Conservation (phyloP, 108 stramenopile genomes). For the Pseudonitzschia pungens region DNA sequence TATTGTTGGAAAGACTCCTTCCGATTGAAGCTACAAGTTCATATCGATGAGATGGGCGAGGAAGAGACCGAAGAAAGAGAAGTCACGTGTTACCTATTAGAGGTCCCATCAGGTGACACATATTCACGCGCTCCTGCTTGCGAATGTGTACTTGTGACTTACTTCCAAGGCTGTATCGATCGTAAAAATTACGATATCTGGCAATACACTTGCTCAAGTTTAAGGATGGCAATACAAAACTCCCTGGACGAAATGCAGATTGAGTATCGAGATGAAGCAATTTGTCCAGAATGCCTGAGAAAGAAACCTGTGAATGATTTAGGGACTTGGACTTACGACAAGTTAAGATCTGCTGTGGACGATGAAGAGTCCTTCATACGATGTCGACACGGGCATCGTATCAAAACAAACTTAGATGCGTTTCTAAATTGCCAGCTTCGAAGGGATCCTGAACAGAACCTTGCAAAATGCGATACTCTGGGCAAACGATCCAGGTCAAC, state of each 20-base stretch:
- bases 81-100: background rate
- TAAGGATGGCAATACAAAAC: background rate
- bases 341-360: background rate
- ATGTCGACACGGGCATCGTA: conserved; percentile 4
- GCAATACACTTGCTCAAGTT: background rate
- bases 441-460: background rate
- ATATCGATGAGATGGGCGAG: background rate
- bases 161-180: background rate
- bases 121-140: background rate
- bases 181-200: background rate
- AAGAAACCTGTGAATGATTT: background rate
- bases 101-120: background rate
- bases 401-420: background rate
- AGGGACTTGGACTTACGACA: conserved; percentile 4
- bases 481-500: background rate
- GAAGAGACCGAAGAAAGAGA: background rate
- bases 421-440: background rate
- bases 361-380: conserved; percentile 1
- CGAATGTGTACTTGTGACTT: background rate
- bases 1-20: conserved; percentile 13
- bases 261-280: conserved; percentile 11
- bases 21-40: background rate
- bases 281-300: conserved; percentile 6
- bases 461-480: background rate
- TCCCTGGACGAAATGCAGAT: conserved; percentile 6